Percentiles rank a stretch among this genome's conserved stretches.
Evolutionary conservation across 1,139 yeast genomes (phyloP).

Genomic region (Candida glucosophila): DNA sequence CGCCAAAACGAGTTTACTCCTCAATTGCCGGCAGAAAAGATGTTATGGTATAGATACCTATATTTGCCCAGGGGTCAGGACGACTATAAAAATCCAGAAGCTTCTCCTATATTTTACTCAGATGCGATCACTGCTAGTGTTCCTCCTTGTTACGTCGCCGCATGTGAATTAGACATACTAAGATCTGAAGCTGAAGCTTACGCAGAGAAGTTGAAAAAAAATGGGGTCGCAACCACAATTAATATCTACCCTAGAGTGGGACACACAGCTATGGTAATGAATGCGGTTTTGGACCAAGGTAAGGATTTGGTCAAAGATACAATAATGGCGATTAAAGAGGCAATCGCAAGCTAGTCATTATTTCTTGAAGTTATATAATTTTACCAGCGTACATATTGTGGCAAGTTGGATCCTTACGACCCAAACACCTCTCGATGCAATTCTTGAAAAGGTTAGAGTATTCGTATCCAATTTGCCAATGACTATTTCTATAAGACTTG

Average conservation of each 20-base stretch:
- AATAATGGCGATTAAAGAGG: no score
- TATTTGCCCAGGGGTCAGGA: conserved; percentile 33
- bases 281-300: conserved; percentile 32
- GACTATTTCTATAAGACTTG: conserved; percentile 35
- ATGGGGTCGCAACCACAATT: conserved; percentile 28
- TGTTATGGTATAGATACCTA: conserved; percentile 40
- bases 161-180: conserved; percentile 39
- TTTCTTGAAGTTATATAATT: no score
- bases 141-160: conserved; percentile 37
- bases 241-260: conserved; percentile 36
- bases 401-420: background rate
- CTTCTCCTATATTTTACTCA: conserved; percentile 36
- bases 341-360: no score
- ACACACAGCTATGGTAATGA: conserved; percentile 44
- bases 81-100: conserved; percentile 28
- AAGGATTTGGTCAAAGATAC: conserved; percentile 26
- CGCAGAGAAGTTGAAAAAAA: conserved; percentile 21
- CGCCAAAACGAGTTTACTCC: conserved; percentile 33
- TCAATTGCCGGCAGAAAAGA: conserved; percentile 40
- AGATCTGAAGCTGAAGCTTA: conserved; percentile 37
- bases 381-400: no score
- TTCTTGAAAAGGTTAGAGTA: conserved; percentile 48
- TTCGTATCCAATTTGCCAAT: conserved; percentile 56
- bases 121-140: conserved; percentile 28
- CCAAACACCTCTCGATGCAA: conserved; percentile 2